Base-by-base conservation (phyloP, 2,329 filamentous ascomycete species). In the Colletotrichum higginsianum region DNA sequence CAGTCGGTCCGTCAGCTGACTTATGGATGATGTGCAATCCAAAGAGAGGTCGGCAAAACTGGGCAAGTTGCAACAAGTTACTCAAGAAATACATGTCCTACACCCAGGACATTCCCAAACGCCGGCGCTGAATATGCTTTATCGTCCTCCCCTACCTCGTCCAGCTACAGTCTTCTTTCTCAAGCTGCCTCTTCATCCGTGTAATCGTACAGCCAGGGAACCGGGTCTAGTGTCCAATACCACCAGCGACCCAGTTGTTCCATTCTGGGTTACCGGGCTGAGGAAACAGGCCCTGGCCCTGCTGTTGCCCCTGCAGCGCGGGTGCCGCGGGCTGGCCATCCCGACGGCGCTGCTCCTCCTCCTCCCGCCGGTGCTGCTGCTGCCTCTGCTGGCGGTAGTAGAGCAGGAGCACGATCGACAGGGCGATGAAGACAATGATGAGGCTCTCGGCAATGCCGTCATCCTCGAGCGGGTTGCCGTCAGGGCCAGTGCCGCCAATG, bases 381-480 rank as follows among this genome's bases (percentile, higher is more conserved):
- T 94, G 92, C 71, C 90, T 85, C 78, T 90, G 91, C 74, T 94
- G 91, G 23, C 94, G 87, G 80, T 96, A 96, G 81, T 95, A 97
- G 18, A 98, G 87, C 42, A 98, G 84, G 63, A 93, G 89, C 0
- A 93, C 90, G 65, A 98, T 86, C 0, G 91, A 90, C 16, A 91
- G 90, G 0, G 93, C 92, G 16, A 98, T 84, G 1, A 89, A 92
- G 16, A 98, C 86, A 73, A 99, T 97, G 55, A 97, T 85, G 30
- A 98, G 82, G 53, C 93, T 96, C 81, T 98, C 96, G 13, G 98
- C 69, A 18, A 98, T 84, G 15, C 94, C 93, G 57, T 95, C 94
- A 61, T 96, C 93, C 40, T 93, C 86, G 2, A 91, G 82, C 2
- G 67, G 66, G 26, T n/a, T 53, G 7, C 61, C 62, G 21, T 91